Evolutionary conservation across 1,284 basidiomycete species (phyloP).

Genomic region (Austroboletus niveus): DNA sequence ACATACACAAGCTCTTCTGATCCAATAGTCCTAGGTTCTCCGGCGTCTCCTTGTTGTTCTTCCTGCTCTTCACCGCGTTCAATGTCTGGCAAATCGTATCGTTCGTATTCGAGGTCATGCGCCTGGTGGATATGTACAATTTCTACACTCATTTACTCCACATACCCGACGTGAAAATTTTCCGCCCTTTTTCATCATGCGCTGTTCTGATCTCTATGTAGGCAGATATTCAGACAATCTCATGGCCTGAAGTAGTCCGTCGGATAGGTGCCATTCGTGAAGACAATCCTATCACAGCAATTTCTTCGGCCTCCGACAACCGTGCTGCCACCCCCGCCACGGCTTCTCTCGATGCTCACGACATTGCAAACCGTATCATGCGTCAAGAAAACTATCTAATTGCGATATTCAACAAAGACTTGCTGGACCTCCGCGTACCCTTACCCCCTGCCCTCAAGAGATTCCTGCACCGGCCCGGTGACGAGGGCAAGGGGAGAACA

Average conservation of each 20-base stretch:
- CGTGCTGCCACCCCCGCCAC: constrained; percentile 62
- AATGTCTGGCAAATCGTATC: constrained; percentile 75
- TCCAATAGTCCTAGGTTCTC: constrained; percentile 61
- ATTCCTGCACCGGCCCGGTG: constrained; percentile 44
- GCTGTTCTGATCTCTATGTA: constrained; percentile 34
- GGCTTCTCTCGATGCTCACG: constrained; percentile 84
- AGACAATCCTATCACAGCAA: constrained; percentile 83
- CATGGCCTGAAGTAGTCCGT: constrained; percentile 93
- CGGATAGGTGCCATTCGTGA: constrained; percentile 87
- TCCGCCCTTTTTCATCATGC: not conserved
- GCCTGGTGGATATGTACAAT: constrained; percentile 88
- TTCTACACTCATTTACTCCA: constrained; percentile 83
- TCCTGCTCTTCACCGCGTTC: constrained; percentile 76
- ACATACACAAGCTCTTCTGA: constrained; percentile 1
- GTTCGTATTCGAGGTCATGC: constrained; percentile 64
- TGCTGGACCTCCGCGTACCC: constrained; percentile 86
- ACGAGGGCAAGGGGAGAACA: constrained; percentile 66
- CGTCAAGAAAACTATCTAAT: constrained; percentile 98
- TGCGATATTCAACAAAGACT: constrained; percentile 95
- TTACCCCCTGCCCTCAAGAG: constrained; percentile 57
- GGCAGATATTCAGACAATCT: constrained; percentile 96
- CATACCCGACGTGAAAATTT: constrained; percentile 74
- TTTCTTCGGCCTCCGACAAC: constrained; percentile 61
- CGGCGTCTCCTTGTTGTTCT: constrained; percentile 78
- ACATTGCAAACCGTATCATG: constrained; percentile 95